phyloP scores from a whole-genome alignment of 257 asterid species.

The Solanum stenotomum region DNA sequence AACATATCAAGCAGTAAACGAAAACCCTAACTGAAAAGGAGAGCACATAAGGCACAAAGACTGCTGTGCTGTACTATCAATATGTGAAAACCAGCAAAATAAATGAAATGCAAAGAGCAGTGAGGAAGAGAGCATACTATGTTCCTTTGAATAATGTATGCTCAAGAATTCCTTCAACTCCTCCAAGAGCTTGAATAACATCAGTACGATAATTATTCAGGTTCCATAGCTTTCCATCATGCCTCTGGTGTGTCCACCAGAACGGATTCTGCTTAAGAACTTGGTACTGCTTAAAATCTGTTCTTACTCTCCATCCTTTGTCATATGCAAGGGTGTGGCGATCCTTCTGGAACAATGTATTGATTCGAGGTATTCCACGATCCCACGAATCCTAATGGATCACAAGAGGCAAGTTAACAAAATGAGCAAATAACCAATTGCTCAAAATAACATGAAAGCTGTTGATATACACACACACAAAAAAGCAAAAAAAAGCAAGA shows the following conservation, averaged over 20 bases:
- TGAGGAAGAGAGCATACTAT: conserved; percentile 51
- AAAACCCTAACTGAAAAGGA: not conserved
- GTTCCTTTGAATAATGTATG: conserved; percentile 97
- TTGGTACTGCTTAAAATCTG: conserved; percentile 98
- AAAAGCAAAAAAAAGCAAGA: fast-evolving
- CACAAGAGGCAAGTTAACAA: not conserved
- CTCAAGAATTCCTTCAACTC: conserved; percentile 99
- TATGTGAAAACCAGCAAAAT: not conserved
- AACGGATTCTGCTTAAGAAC: conserved; percentile 98
- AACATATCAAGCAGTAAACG: not conserved
- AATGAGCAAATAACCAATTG: not conserved
- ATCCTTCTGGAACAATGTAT: conserved; percentile 96
- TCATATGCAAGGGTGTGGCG: conserved; percentile 99
- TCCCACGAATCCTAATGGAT: conserved; percentile 90
- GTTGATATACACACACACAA: not conserved
- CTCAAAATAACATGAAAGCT: not conserved
- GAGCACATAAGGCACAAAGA: not conserved
- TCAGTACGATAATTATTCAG: conserved; percentile 96
- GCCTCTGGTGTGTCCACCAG: conserved; percentile 99
- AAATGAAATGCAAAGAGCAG: not conserved
- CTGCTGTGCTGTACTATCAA: not conserved
- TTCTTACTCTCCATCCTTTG: conserved; percentile 98
- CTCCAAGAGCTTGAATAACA: conserved; percentile 99
- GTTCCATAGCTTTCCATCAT: conserved; percentile 97
- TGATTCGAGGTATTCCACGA: conserved; percentile 98